Evolutionary conservation across 2,329 filamentous ascomycete species (phyloP).

Genomic region (Colletotrichum sp.): DNA sequence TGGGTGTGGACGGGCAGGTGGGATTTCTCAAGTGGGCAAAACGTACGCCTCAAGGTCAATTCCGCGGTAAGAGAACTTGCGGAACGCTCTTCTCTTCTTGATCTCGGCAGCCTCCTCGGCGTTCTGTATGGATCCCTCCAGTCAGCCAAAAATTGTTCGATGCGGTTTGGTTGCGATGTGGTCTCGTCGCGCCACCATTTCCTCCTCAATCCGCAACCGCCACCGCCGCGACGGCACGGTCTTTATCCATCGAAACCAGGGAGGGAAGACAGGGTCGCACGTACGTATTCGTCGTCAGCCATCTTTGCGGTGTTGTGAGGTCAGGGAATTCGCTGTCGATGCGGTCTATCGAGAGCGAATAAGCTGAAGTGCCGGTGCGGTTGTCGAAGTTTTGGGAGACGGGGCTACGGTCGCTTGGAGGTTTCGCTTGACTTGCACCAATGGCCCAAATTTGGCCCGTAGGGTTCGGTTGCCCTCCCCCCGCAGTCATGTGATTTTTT

Average conservation of each 20-base stretch:
- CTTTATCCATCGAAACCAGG: constrained; percentile 4
- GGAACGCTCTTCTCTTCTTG: constrained; percentile 99
- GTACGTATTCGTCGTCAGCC: constrained; percentile 89
- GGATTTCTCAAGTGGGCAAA: constrained; percentile 30
- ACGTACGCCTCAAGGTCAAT: constrained; percentile 99
- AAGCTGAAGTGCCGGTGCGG: constrained; percentile 27
- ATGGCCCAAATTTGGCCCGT: constrained; percentile 1
- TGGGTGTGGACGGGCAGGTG: constrained; percentile 28
- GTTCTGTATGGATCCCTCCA: constrained; percentile 64
- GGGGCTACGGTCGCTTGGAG: constrained; percentile 15
- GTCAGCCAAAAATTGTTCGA: constrained; percentile 32
- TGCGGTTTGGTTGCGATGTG: neutral
- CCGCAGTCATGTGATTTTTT: constrained; percentile 17
- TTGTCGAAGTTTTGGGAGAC: constrained; percentile 17
- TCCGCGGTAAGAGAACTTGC: constrained; percentile 99
- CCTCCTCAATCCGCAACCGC: neutral
- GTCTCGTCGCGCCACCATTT: neutral
- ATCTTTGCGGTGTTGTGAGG: constrained; percentile 63
- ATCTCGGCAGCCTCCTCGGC: constrained; percentile 98
- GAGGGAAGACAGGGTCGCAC: constrained; percentile 43
- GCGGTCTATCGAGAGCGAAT: constrained; percentile 47
- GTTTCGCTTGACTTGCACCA: constrained; percentile 19
- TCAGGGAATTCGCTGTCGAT: constrained; percentile 49
- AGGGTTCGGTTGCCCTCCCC: constrained; percentile 22
- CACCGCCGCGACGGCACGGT: neutral